phyloP scores from a whole-genome alignment of 441 rosid genomes.

The Syzygium syzygioides region DNA sequence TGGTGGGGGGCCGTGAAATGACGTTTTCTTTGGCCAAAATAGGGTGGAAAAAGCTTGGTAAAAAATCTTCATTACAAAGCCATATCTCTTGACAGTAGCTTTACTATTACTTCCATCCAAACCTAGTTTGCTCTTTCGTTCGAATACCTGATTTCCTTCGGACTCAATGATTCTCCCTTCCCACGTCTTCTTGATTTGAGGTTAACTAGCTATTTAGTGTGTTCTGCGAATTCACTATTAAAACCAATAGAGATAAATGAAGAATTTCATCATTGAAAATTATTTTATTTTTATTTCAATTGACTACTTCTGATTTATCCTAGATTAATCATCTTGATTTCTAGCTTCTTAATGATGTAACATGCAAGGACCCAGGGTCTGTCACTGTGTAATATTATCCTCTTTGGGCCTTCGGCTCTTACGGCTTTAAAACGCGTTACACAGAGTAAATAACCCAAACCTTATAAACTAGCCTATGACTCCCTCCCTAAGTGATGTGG shows the following conservation, averaged over 20 bases:
- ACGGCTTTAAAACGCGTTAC: too few relatives aligned
- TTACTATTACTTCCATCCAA: too few relatives aligned
- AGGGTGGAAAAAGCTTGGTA: background rate
- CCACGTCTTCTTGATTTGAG: too few relatives aligned
- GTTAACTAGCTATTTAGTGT: too few relatives aligned
- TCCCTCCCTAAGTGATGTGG: too few relatives aligned
- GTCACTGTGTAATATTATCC: too few relatives aligned
- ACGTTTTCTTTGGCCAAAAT: background rate
- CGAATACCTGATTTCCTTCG: background rate
- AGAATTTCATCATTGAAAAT: background rate
- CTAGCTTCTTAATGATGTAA: background rate
- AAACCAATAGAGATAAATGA: background rate
- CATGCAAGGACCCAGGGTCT: too few relatives aligned
- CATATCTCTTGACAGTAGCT: background rate
- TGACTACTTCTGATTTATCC: background rate
- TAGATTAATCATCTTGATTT: background rate
- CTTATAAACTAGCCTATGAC: too few relatives aligned
- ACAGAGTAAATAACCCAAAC: too few relatives aligned
- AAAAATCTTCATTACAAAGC: background rate
- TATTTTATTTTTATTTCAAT: background rate
- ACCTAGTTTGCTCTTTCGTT: background rate
- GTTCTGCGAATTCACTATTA: background rate
- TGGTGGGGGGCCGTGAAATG: background rate
- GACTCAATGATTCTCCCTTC: background rate
- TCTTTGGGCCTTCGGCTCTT: too few relatives aligned